Base-by-base conservation (phyloP, 73 alveolate species). In the Tetrahymena thermophila region DNA sequence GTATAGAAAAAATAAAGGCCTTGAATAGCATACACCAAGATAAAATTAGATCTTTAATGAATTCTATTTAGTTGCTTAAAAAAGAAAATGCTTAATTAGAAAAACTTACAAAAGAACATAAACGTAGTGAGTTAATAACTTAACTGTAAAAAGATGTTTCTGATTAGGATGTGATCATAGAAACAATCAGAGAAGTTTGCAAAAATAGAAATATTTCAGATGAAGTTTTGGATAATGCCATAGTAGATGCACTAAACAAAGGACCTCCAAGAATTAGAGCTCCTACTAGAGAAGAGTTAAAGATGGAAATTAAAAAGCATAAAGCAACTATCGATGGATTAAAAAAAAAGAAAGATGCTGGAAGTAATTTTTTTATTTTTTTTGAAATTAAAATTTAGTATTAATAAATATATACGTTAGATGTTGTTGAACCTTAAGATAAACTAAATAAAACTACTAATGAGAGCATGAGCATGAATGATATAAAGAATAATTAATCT, bases 221-320 rank as follows among this genome's bases (percentile, higher is more conserved):
- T 94, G 96, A 96, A 93, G 56, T 93, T 56, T 97, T 98, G 94
- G 97, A 97, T 58, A 83, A 95, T 58, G 97, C 97, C 15, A 97
- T 96, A 23, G 96, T 95, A 50, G 94, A 96, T 43, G 97, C 96
- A 35, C 56, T 97, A 38, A 94, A 89, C 25, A 97, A 97, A 85
- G 98, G 98, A 42, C 98, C 98, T 35, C 94, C 96, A 34, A 58
- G 96, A 42, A 94, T 95, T 31, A 96, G 98, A 84, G 98, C 96
- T 25, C 95, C 96, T 14, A 94, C 98, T 31, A 97, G 99, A 50
- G 98, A 97, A 94, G 99, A 97, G 89, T 57, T 97, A 17, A 97
- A 97, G 93, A 97, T 97, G 96, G 98, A 97, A 84, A 96, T 96
- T 37, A 97, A 97, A 85, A 96, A 94, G 85, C 95, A 95, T 40